Evolutionary conservation across 2,329 filamentous ascomycete species (phyloP).

Genomic region (Lasiodiplodia citricola): DNA sequence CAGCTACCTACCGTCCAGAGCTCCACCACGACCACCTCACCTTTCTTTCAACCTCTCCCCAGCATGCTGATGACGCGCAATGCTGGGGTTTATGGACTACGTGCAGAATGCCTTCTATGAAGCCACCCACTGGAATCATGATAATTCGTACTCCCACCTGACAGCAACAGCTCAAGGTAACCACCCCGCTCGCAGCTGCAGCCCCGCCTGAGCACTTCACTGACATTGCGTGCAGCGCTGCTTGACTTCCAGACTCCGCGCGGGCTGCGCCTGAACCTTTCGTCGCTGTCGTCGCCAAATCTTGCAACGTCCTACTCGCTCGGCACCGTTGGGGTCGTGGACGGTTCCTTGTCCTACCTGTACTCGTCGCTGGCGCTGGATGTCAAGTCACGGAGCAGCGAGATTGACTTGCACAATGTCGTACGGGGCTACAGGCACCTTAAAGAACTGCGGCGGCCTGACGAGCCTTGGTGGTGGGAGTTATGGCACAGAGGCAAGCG

Average conservation of each 20-base stretch:
- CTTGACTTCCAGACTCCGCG: constrained; percentile 87
- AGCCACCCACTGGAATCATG: constrained; percentile 84
- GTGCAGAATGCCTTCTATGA: constrained; percentile 89
- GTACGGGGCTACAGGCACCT: constrained; percentile 84
- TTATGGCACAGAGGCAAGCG: constrained; percentile 58
- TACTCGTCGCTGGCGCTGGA: constrained; percentile 85
- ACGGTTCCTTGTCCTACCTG: constrained; percentile 96
- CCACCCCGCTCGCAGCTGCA: constrained; percentile 29
- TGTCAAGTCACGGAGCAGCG: constrained; percentile 70
- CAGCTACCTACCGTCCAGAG: neutral
- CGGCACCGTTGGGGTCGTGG: constrained; percentile 86
- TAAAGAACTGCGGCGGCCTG: constrained; percentile 64
- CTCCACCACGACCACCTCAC: constrained; percentile 16
- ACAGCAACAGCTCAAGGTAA: constrained; percentile 82
- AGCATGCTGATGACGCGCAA: constrained; percentile 44
- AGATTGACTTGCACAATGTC: constrained; percentile 76
- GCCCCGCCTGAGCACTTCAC: constrained; percentile 4
- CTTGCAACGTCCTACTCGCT: constrained; percentile 95
- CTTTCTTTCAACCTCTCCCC: neutral
- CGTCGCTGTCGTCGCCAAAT: constrained; percentile 87
- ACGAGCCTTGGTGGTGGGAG: constrained; percentile 59
- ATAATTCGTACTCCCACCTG: constrained; percentile 89
- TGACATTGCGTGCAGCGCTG: constrained; percentile 62
- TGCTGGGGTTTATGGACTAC: constrained; percentile 98
- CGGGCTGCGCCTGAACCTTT: constrained; percentile 83